Conservation (phyloP, 306 rosid genomes). For the Cicer chorassanicum region DNA sequence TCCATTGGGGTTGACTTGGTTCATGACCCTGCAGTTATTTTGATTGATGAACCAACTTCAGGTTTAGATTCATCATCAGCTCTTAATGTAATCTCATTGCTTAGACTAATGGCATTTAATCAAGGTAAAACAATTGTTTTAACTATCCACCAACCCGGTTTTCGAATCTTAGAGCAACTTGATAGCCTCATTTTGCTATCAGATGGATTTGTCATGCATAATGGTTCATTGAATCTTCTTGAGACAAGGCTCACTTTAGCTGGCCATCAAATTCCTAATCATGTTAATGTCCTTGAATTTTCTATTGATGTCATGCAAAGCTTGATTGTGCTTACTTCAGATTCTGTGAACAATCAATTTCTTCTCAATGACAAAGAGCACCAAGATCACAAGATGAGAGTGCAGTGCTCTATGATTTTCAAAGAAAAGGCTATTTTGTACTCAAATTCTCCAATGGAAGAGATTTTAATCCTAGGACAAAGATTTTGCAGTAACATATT, state of each 20-base stretch:
- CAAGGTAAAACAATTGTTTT: constrained; percentile 83
- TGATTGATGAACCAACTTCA: constrained; percentile 97
- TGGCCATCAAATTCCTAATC: constrained; percentile 68
- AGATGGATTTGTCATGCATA: constrained; percentile 74
- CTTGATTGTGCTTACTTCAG: constrained; percentile 65
- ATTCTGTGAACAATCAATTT: constrained; percentile 49
- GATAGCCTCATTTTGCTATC: constrained; percentile 75
- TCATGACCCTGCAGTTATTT: constrained; percentile 84
- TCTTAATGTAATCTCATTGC: constrained; percentile 75
- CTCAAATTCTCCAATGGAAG: constrained; percentile 60
- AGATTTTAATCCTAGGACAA: constrained; percentile 74
- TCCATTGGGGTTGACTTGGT: constrained; percentile 93
- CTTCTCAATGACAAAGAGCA: constrained; percentile 45
- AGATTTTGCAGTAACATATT: constrained; percentile 85
- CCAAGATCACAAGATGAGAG: constrained; percentile 43
- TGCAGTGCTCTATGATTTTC: constrained; percentile 39
- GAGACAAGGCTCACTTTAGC: constrained; percentile 68
- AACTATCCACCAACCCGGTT: constrained; percentile 96
- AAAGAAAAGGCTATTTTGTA: constrained; percentile 55
- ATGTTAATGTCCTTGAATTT: constrained; percentile 86
- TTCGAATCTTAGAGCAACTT: constrained; percentile 75
- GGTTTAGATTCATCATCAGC: constrained; percentile 99
- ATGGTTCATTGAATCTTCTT: constrained; percentile 75
- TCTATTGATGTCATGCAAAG: constrained; percentile 75
- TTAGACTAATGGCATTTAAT: constrained; percentile 68